Conservation (phyloP, 2,329 filamentous ascomycete species). For the Emydomyces testavorans region DNA sequence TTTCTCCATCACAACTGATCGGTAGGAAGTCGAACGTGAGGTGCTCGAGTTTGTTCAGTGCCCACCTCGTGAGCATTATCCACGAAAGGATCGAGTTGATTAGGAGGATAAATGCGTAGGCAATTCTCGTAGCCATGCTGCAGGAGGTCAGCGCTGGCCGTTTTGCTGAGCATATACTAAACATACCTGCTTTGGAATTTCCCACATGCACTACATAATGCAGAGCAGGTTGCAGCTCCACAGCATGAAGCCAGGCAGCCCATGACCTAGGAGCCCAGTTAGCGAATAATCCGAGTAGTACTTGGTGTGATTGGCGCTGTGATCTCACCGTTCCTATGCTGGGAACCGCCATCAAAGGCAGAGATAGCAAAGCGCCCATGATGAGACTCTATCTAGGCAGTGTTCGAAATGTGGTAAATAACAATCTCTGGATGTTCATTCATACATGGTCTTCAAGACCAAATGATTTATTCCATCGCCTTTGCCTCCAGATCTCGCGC, state of each 20-base stretch:
- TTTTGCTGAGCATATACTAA: constrained; percentile 11
- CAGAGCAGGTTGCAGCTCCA: constrained; percentile 90
- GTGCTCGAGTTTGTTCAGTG: constrained; percentile 86
- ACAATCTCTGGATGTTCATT: no score
- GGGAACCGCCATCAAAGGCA: constrained; percentile 80
- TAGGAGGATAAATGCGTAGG: constrained; percentile 85
- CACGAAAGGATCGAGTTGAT: constrained; percentile 94
- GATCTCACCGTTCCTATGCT: constrained; percentile 68
- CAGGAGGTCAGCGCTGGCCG: background rate
- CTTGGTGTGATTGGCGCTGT: background rate
- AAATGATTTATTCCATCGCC: no score
- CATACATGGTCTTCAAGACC: no score
- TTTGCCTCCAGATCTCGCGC: no score
- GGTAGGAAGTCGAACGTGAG: constrained; percentile 92
- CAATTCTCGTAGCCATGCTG: constrained; percentile 95
- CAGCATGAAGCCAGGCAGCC: constrained; percentile 63
- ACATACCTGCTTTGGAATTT: constrained; percentile 87
- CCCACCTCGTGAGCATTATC: constrained; percentile 99
- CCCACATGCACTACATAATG: constrained; percentile 87
- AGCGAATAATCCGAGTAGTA: constrained; percentile 7
- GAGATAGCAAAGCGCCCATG: constrained; percentile 86
- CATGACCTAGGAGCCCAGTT: constrained; percentile 6
- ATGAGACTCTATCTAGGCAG: constrained; percentile 16
- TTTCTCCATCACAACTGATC: constrained; percentile 78
- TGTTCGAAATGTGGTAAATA: background rate